A percentile compares a stretch with the other conserved stretches of the same genome.
Conservation (phyloP, 139 green algal genomes). For the Volvox africanus region DNA sequence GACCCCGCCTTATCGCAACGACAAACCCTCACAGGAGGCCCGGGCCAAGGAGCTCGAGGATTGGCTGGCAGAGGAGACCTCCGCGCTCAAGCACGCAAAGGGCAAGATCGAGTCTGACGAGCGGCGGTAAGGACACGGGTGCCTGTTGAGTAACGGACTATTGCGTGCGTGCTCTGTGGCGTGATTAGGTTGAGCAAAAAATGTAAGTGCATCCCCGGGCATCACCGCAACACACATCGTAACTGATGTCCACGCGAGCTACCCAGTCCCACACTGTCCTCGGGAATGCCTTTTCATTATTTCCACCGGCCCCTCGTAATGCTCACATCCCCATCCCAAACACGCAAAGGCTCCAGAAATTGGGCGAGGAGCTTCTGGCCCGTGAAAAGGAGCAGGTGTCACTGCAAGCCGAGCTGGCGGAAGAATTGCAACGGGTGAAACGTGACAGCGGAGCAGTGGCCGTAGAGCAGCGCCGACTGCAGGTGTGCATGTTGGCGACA, state of each 20-base stretch:
- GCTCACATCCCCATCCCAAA: neutral
- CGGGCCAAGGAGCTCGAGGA: slow-evolving; percentile 44
- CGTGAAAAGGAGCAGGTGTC: slow-evolving; percentile 6
- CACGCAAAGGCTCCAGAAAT: slow-evolving; percentile 21
- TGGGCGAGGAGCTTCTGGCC: slow-evolving; percentile 32
- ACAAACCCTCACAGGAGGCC: neutral
- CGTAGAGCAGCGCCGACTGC: neutral
- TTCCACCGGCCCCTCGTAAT: too few species aligned
- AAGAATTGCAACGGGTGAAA: slow-evolving; percentile 8
- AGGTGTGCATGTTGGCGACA: neutral
- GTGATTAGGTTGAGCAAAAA: too few species aligned
- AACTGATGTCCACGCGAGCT: too few species aligned
- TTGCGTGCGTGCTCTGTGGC: too few species aligned
- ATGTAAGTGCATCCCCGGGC: too few species aligned
- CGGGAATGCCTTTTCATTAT: too few species aligned
- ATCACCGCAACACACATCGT: too few species aligned
- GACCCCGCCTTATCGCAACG: too few species aligned
- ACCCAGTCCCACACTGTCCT: too few species aligned
- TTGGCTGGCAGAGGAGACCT: slow-evolving; percentile 28
- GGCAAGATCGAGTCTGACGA: slow-evolving; percentile 21
- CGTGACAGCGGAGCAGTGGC: neutral
- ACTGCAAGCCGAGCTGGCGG: neutral
- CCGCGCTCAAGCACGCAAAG: neutral
- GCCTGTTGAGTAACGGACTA: too few species aligned
- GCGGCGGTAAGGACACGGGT: neutral